Evolutionary conservation across 768 basidiomycete species (phyloP).

Genomic region (Lentinula edodes): DNA sequence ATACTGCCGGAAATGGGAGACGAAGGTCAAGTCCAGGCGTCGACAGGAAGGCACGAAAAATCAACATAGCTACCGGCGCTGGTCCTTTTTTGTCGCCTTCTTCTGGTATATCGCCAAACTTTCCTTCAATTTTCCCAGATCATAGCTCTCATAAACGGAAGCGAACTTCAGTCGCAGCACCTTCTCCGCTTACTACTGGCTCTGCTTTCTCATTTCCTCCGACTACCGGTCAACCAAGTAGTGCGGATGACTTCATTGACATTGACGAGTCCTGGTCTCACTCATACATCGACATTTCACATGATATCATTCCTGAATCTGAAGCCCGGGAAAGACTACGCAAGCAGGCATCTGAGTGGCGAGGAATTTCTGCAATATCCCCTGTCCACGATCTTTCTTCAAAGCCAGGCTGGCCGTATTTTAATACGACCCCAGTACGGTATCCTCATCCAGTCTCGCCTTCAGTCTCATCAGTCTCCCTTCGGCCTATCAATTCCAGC

Average conservation of each 20-base stretch:
- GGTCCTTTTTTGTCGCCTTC: constrained; percentile 19
- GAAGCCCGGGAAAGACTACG: constrained; percentile 45
- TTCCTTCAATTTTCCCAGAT: constrained; percentile 21
- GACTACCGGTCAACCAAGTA: constrained; percentile 5
- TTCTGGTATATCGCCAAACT: constrained; percentile 26
- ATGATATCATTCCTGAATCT: constrained; percentile 38
- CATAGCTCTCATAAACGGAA: background rate
- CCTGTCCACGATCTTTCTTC: background rate
- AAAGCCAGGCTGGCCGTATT: background rate
- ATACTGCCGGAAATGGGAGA: constrained; percentile 9
- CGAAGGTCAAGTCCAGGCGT: constrained; percentile 16
- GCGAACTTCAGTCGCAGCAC: constrained; percentile 29
- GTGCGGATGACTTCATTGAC: constrained; percentile 23
- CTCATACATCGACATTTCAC: constrained; percentile 37
- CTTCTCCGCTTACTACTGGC: constrained; percentile 13
- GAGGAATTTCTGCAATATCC: constrained; percentile 58
- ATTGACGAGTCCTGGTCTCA: constrained; percentile 44
- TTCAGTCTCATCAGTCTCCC: constrained; percentile 3
- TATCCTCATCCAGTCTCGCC: constrained; percentile 7
- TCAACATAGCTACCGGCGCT: constrained; percentile 31
- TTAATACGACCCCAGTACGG: background rate
- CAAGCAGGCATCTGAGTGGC: constrained; percentile 59
- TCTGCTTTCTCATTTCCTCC: constrained; percentile 15
- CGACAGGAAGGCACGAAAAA: constrained; percentile 19
- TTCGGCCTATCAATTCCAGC: constrained; percentile 15